Conservation (phyloP, 805 yeast genomes). For the Nakazawaea peltata region DNA sequence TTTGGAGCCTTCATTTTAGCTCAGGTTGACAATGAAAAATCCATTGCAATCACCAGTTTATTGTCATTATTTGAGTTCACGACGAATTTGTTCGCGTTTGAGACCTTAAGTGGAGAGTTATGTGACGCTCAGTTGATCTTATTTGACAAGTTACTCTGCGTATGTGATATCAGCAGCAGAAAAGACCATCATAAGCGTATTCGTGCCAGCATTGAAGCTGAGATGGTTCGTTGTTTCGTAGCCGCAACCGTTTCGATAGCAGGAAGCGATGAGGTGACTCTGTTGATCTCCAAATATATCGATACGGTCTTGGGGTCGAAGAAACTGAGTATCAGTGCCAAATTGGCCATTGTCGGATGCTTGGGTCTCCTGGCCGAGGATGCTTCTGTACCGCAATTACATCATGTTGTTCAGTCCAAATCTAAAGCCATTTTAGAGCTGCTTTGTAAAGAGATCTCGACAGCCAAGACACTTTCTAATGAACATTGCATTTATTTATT, state of each 20-base stretch:
- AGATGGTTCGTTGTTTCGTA: no score
- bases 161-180: conserved; percentile 11
- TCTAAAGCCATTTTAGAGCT: no score
- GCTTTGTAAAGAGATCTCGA: no score
- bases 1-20: conserved; percentile 31
- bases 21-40: conserved; percentile 21
- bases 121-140: conserved; percentile 28
- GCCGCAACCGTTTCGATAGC: not conserved
- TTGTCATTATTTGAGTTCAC: conserved; percentile 54
- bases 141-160: conserved; percentile 27
- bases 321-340: not conserved
- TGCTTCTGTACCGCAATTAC: no score
- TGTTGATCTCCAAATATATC: not conserved
- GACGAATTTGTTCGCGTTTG: conserved; percentile 24
- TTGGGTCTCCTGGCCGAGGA: not conserved
- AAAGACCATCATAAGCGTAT: conserved; percentile 8
- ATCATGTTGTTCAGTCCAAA: no score
- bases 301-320: not conserved
- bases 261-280: not conserved
- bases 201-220: conserved; percentile 1
- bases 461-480: no score
- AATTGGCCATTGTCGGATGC: conserved; percentile 4
- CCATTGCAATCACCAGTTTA: conserved; percentile 50
- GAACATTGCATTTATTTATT: no score
- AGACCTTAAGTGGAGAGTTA: conserved; percentile 14